A percentile compares a stretch with the other conserved stretches of the same genome.
Conservation (phyloP, 495 filamentous ascomycete species). For the Xylaria cubensis region DNA sequence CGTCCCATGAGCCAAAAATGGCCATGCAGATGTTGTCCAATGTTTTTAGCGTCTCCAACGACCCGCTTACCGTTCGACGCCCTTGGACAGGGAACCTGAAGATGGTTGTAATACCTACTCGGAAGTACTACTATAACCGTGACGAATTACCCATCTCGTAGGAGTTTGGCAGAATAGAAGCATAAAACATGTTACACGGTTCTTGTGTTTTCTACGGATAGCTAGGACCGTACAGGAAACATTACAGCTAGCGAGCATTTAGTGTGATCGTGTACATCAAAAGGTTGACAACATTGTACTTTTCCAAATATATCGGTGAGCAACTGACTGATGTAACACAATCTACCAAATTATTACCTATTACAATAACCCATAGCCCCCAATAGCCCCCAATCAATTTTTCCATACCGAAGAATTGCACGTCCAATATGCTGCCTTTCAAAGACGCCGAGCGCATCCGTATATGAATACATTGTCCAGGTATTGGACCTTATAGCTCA, state of each 20-base stretch:
- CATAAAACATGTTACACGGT: background rate
- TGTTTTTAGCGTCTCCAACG: conserved; percentile 3
- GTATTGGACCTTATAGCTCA: conserved; percentile 34
- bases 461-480: conserved; percentile 17
- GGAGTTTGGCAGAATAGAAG: background rate
- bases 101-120: background rate
- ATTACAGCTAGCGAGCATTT: background rate
- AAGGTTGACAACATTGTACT: background rate
- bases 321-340: background rate
- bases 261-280: background rate
- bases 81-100: conserved; percentile 3
- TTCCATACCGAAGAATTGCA: background rate
- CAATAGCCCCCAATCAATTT: conserved; percentile 1
- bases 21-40: background rate
- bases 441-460: background rate
- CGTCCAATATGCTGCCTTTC: background rate
- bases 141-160: background rate
- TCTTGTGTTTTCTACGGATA: background rate
- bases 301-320: background rate
- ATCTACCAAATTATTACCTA: conserved; percentile 15
- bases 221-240: background rate
- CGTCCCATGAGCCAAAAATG: conserved; percentile 8
- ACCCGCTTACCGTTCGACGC: conserved; percentile 6
- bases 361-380: background rate
- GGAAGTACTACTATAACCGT: background rate